Evolutionary conservation across 2,329 filamentous ascomycete genomes (phyloP).

Genomic region (Aspergillus latus): DNA sequence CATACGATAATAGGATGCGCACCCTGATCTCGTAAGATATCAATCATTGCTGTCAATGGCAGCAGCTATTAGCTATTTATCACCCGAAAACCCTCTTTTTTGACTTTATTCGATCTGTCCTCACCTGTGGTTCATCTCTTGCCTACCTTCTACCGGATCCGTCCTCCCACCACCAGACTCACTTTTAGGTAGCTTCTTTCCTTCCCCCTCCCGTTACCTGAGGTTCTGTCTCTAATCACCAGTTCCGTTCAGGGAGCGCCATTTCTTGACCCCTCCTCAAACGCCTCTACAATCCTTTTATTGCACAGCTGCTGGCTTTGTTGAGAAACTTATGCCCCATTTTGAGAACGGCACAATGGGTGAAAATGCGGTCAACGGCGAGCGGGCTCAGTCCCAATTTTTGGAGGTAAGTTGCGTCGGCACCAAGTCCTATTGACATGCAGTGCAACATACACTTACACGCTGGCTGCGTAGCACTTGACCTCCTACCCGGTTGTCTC

Average conservation of each 20-base stretch:
- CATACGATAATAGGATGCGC: conserved; percentile 8
- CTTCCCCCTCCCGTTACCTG: neutral
- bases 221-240: neutral
- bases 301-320: neutral
- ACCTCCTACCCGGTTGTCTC: conserved; percentile 79
- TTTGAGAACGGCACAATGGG: conserved; percentile 48
- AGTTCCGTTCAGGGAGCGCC: neutral
- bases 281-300: neutral
- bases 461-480: conserved; percentile 64
- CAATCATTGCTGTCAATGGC: conserved; percentile 8
- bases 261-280: neutral
- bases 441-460: conserved; percentile 22
- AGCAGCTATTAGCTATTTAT: conserved; percentile 13
- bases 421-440: neutral
- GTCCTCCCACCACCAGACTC: conserved; percentile 5
- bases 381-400: conserved; percentile 51
- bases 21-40: conserved; percentile 4
- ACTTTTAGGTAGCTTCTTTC: conserved; percentile 11
- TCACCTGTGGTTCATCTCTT: conserved; percentile 16
- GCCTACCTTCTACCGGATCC: conserved; percentile 13
- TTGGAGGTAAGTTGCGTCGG: conserved; percentile 35
- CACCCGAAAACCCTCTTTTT: conserved; percentile 9
- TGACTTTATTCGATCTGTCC: conserved; percentile 12
- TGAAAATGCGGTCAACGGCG: conserved; percentile 52
- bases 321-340: conserved; percentile 47